Percentiles rank a stretch among this genome's conserved stretches.
phyloP scores from a whole-genome alignment of 768 basidiomycete genomes.

The Lactarius evosmus region DNA sequence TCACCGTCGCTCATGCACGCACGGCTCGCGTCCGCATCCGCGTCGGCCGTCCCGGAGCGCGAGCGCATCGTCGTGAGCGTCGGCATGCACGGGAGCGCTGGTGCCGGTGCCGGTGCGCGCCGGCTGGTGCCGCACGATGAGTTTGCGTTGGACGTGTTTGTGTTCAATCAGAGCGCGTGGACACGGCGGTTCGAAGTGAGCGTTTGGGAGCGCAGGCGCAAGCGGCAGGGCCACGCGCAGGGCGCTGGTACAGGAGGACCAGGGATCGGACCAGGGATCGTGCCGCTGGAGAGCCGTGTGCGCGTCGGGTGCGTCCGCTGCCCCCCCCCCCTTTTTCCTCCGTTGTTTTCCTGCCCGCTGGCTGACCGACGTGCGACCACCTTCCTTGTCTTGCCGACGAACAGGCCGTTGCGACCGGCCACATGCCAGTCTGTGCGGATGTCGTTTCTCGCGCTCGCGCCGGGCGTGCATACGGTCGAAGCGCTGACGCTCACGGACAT shows the following conservation, averaged over 20 bases:
- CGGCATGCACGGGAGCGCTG: constrained; percentile 43
- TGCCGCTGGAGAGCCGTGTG: constrained; percentile 75
- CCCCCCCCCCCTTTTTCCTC: neutral
- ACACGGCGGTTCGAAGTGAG: constrained; percentile 75
- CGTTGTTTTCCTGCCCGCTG: neutral
- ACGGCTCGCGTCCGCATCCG: constrained; percentile 61
- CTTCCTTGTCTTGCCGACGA: neutral
- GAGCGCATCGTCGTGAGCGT: constrained; percentile 72
- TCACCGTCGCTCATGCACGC: constrained; percentile 40
- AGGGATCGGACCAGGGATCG: constrained; percentile 45
- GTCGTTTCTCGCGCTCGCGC: constrained; percentile 76
- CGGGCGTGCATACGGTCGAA: constrained; percentile 77
- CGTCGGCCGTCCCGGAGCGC: constrained; percentile 40
- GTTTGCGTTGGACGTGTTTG: constrained; percentile 83
- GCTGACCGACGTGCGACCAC: neutral
- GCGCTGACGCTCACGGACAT: constrained; percentile 70
- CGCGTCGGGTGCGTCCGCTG: constrained; percentile 66
- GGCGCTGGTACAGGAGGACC: neutral
- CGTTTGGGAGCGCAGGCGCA: constrained; percentile 54
- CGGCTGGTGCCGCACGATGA: constrained; percentile 67
- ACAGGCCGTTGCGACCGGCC: constrained; percentile 72
- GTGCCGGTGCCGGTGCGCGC: constrained; percentile 30
- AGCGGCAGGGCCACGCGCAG: constrained; percentile 38
- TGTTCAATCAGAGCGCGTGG: constrained; percentile 78
- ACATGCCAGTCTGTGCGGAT: constrained; percentile 85